Evolutionary conservation across 2,329 filamentous ascomycete species (phyloP), one percentile per base, ranked within the genome.

Genomic region (Fusarium scirpi): DNA sequence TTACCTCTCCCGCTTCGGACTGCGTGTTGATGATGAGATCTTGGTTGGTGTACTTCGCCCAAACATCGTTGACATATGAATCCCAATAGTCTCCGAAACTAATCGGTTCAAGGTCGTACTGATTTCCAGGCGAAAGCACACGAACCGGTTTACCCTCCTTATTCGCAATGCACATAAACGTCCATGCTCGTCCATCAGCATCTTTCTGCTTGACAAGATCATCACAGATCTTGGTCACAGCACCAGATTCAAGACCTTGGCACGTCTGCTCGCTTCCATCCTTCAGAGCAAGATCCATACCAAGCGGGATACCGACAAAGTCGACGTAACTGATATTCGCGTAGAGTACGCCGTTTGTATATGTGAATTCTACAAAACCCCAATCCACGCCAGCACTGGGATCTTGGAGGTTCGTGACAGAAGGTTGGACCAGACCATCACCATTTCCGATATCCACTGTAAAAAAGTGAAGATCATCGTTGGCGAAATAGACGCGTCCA

Each of bases 291-390:
- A 87, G 76, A 1, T 71, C 72, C 82, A 88, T 85, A 43, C 85
- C 84, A n/a, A 88, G 81, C 1, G 83, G 78, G 18, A 88, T 78
- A 7, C 85, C 80, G 20, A 86, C 81, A 65, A 85, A 86, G 72
- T 87, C 85, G 32, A 87, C 85, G 59, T 83, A 86, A 49, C 80
- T 84, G 57, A 87, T 81, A 73, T 86, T 86, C 65, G 84, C 82
- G 44, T 78, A 85, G 27, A 86, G 72, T 9, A 77, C 74, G 0
- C 79, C 79, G 3, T 78, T 70, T 1, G 77, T 83, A 70, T 81
- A 82, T 3, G 83, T 84, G 29, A 87, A 76, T 70, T 87, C 85
- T 20, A 85, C 79, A 57, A 86, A 86, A 1, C 84, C 84, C 84
- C 84, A 86, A 72, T 82, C 82, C 40, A 84, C 72, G 4, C 74